Evolutionary conservation across 2,329 filamentous ascomycete species (phyloP), one percentile per base, ranked within the genome.

Genomic region (Gaeumannomyces sp.): DNA sequence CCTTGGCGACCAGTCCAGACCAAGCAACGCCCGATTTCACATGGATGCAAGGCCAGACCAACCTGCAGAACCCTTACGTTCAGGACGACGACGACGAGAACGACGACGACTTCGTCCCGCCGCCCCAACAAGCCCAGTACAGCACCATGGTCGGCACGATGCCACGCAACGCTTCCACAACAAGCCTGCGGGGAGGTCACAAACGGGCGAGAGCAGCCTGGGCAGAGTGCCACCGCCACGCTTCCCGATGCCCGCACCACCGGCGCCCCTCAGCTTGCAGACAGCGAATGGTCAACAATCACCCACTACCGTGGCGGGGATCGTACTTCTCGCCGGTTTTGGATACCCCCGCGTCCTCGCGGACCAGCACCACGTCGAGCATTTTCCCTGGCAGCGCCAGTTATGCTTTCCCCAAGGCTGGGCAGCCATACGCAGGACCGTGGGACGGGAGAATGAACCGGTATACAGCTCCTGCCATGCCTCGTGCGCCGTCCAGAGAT

Each of bases 261-360:
- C 84, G 1, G 74, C 76, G 2, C 76, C 85, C 57, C 82, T 97
- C 59, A 92, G 87, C 67, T 77, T 97, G 31, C 90, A 94, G 71
- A 88, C 85, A 0, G 68, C 76, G 61, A 68, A 69, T 11, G 68
- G 72, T 25, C 76, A 81, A 62, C 76, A 77, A 63, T 91, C 90
- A 19, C 89, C 91, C 1, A 80, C 31, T 80, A 85, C 27, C 82
- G 85, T 63, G 81, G 80, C 50, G 85, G 81, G n/a, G 92, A 93
- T 66, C 93, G 4, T 98, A 97, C 77, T 99, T 99, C 76, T 98
- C 94, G 0, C 95, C 95, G 0, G 84, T 89, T 2, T 85, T 83
- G 45, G 93, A 97, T 64, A 92, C 91, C 0, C 91, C 91, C 13
- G 87, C 87, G 59, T 92, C 89, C 19, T 89, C 89, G 29, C 84